Conservation (phyloP, 2,329 filamentous ascomycete species). For the Penicillium sp. region DNA sequence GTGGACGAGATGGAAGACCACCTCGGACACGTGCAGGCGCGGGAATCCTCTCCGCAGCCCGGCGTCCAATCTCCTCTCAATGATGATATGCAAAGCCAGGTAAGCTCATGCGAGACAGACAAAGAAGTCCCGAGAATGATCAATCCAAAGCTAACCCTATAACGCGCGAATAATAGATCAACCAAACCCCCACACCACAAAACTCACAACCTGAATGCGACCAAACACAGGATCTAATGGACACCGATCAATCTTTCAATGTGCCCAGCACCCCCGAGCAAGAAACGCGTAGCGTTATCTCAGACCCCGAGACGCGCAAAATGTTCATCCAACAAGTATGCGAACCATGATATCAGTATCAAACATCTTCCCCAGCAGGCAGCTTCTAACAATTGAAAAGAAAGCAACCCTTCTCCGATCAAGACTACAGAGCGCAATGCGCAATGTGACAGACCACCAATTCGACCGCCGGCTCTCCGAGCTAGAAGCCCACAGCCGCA, state of each 20-base stretch:
- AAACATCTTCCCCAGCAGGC: background rate
- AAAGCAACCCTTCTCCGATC: slow-evolving; percentile 35
- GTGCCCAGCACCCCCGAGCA: slow-evolving; percentile 7
- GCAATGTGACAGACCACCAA: slow-evolving; percentile 30
- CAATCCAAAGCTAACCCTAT: background rate
- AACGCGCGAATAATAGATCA: slow-evolving; percentile 8
- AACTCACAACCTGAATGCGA: slow-evolving; percentile 15
- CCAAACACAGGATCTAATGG: slow-evolving; percentile 10
- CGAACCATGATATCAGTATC: slow-evolving; percentile 5
- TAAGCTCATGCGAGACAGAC: slow-evolving; percentile 8
- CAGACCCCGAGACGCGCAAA: slow-evolving; percentile 31
- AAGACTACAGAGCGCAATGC: slow-evolving; percentile 36
- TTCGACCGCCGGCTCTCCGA: slow-evolving; percentile 36
- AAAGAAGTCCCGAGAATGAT: background rate
- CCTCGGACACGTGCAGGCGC: slow-evolving; percentile 16
- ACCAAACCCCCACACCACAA: slow-evolving; percentile 15
- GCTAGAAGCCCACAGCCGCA: slow-evolving; percentile 35
- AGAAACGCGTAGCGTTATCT: slow-evolving; percentile 21
- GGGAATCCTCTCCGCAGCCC: slow-evolving; percentile 8
- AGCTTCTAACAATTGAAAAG: slow-evolving; percentile 20
- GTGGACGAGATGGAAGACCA: slow-evolving; percentile 25
- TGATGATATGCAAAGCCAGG: slow-evolving; percentile 13
- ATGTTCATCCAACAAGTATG: slow-evolving; percentile 36
- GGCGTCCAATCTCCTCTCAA: slow-evolving; percentile 12
- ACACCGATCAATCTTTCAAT: slow-evolving; percentile 8